A percentile compares a stretch with the other conserved stretches of the same genome.
phyloP scores from a whole-genome alignment of 352 stramenopile genomes.

The Phytophthora ohioensis region DNA sequence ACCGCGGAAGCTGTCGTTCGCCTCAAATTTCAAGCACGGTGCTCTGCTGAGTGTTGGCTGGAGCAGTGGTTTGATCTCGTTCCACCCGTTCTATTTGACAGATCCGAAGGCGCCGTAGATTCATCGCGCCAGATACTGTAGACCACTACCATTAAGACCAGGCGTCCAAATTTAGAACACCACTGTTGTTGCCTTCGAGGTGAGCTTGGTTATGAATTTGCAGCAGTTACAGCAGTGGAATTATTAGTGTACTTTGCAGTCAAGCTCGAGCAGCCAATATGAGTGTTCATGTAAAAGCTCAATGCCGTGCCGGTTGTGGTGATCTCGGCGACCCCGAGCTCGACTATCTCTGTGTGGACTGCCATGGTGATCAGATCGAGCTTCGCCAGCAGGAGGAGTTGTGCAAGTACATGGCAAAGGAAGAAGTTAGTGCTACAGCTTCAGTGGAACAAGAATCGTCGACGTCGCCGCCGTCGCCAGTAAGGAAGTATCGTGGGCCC shows the following conservation, averaged over 20 bases:
- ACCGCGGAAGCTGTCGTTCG: constrained; percentile 67
- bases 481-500: constrained; percentile 45
- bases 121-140: constrained; percentile 7
- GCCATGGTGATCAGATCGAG: constrained; percentile 62
- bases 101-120: constrained; percentile 41
- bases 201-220: not conserved
- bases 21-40: constrained; percentile 73
- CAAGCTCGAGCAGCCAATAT: constrained; percentile 28
- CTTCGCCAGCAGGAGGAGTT: constrained; percentile 54
- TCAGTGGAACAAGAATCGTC: not conserved
- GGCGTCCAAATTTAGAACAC: constrained; percentile 24
- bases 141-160: constrained; percentile 8
- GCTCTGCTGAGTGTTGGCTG: constrained; percentile 76
- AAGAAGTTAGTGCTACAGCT: not conserved
- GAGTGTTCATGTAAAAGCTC: constrained; percentile 55
- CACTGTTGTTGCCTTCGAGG: constrained; percentile 9
- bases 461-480: constrained; percentile 12
- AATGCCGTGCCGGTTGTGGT: constrained; percentile 65
- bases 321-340: constrained; percentile 68
- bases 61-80: constrained; percentile 82
- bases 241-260: constrained; percentile 1
- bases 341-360: constrained; percentile 73
- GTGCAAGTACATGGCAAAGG: constrained; percentile 39
- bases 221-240: constrained; percentile 14
- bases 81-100: constrained; percentile 84